Evolutionary conservation across 129 eudicot species (phyloP).

Genomic region (Gnaphalium uliginosum): DNA sequence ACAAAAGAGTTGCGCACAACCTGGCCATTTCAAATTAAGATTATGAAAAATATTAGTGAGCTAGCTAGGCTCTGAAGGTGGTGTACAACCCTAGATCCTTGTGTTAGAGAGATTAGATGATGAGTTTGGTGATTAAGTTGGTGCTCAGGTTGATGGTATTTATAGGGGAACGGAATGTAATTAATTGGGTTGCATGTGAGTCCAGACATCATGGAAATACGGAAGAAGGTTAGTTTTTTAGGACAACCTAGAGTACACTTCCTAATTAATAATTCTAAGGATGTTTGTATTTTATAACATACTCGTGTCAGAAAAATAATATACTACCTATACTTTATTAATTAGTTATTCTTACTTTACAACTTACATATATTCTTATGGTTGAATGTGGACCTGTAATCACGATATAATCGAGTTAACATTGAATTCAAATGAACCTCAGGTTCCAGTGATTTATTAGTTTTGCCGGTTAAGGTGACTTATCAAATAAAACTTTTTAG

Average conservation of each 20-base stretch:
- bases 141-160: slow-evolving; percentile 24
- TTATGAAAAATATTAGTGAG: slow-evolving; percentile 7
- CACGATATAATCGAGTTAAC: no score
- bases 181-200: slow-evolving; percentile 22
- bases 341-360: no score
- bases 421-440: no score
- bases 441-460: no score
- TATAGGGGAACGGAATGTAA: slow-evolving; percentile 25
- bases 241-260: slow-evolving; percentile 14
- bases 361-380: no score
- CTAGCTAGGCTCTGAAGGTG: slow-evolving; percentile 16
- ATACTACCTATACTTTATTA: no score
- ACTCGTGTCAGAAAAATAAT: background rate
- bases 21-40: slow-evolving; percentile 21
- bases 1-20: slow-evolving; percentile 29
- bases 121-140: slow-evolving; percentile 26
- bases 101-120: slow-evolving; percentile 15
- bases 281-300: background rate
- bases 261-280: background rate
- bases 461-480: no score
- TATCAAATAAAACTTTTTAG: no score
- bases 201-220: slow-evolving; percentile 22
- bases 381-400: no score
- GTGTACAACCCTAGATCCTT: slow-evolving; percentile 8
- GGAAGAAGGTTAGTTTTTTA: slow-evolving; percentile 10